Base-by-base conservation (phyloP, 345 rosid species). In the Citrus trifoliata region DNA sequence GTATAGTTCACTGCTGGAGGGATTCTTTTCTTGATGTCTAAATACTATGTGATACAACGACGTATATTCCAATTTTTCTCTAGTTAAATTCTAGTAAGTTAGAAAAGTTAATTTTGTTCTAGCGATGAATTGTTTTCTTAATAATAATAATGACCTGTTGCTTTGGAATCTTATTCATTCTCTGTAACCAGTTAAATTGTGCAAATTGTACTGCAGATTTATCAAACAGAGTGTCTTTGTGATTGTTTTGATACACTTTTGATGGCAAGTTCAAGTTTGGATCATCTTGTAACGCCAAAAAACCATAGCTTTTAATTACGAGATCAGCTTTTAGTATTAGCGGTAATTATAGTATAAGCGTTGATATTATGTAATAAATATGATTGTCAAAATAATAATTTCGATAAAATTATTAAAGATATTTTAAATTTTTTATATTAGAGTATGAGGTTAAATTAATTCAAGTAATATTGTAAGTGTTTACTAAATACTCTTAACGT, bases 291-390 rank as follows among this genome's bases (percentile, higher is more conserved):
- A 35, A 35, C 1, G 37, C 37, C 7, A 5, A 42, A 10, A 42
- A 2, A 0, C 4, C 48, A 10, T 3, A 0, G 12, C 4, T 10
- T 10, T 2, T 10, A 42, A 32, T 32, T 32, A 32, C 33, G 33
- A 32, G 33, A 32, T 32, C 4, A 32, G 4, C 4, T 32, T 33
- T 33, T 33, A 33, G 37, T 33, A 33, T 33, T 33, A 33, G 14
- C 0, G 3, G 14, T 10, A 42, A 40, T 10, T 10, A 40, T 40
- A 10, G 0, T 10, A 10, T 10, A 40, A 40, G 2, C 0, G 1
- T 40, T 10, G 48, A 40, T 40, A 40, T 10, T 40, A 2, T 10
- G 4, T 40, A 40, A 9, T 40, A 40, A 10, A 40, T 10, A 2
- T 2, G 13, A 40, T 10, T 40, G 2, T 40, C 0, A 40, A 2